Conservation (phyloP, 176 grass and related monocot species). For the Avena atlantica region DNA sequence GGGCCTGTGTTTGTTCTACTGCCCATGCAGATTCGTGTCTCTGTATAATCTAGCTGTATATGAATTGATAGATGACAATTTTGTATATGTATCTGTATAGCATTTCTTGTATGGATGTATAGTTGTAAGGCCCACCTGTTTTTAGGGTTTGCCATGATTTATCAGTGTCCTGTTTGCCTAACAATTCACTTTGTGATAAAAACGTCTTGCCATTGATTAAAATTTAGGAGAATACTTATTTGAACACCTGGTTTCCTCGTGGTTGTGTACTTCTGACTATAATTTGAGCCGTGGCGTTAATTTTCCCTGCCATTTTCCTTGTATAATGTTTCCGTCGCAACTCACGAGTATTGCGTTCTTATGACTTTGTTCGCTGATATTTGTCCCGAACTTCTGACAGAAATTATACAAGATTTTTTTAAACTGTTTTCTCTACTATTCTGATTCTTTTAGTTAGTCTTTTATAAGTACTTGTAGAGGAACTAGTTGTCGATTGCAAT, state of each 20-base stretch:
- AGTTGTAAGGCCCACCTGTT: background rate
- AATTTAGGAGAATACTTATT: background rate
- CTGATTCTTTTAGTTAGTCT: background rate
- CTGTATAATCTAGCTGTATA: slow-evolving; percentile 13
- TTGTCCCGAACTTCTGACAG: background rate
- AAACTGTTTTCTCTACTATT: background rate
- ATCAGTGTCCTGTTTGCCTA: background rate
- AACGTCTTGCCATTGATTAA: background rate
- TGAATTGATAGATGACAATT: slow-evolving; percentile 8
- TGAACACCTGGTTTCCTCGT: background rate
- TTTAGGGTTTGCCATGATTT: slow-evolving; percentile 13
- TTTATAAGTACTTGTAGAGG: background rate
- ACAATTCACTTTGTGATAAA: background rate
- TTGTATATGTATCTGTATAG: background rate
- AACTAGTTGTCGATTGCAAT: background rate
- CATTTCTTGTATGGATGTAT: background rate
- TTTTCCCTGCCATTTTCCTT: slow-evolving; percentile 16
- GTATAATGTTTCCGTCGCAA: background rate
- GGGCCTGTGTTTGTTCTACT: background rate
- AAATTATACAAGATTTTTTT: background rate
- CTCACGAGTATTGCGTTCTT: background rate
- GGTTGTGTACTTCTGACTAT: background rate
- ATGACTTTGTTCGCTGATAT: background rate
- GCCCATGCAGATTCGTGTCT: background rate
- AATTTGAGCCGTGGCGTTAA: background rate